Evolutionary conservation across 2,329 filamentous ascomycete species (phyloP), one percentile per base, ranked within the genome.

Genomic region (Hymenoscyphus occultus): DNA sequence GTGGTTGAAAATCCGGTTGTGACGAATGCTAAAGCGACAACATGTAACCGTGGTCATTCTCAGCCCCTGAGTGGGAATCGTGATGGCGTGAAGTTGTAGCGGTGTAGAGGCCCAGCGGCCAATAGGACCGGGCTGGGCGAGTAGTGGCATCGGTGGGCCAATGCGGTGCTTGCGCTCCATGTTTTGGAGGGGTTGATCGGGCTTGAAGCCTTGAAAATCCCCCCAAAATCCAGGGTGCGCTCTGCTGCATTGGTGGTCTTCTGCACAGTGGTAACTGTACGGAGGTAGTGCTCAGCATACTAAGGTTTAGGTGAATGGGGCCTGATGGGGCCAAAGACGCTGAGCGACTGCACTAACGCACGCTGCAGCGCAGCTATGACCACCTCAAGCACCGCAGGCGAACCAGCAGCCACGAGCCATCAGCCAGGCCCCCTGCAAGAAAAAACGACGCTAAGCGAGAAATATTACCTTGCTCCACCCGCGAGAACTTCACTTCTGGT

Each of bases 401-500:
- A 35, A 13, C 16, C 51, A 1, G 28, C 12, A 10, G 51, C 51
- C 51, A 10, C 3, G 51, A 6, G 14, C 39, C 13, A 14, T n/a
- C 13, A 1, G 2, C 39, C 42, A 6, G 5, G 5, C n/a, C 45
- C 45, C 42, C n/a, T 10, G n/a, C 45, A 10, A 28, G 13, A n/a
- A 35, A 57, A 39, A 57, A 35, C 28, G 56, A 35, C 57, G 35
- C 40, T 68, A 64, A 68, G 65, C 67, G 65, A 72, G 69, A 68
- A 71, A 69, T 64, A 59, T 68, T 71, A 56, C 59, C 45, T 22
- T 51, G 45, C 19, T 62, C 59, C 54, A 56, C 42, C 56, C 39
- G 56, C n/a, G 32, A 40, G 28, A 42, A 40, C 42, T 54, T 51
- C 60, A 69, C 67, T 67, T 71, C 65, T 70, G 68, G 62, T 69